phyloP scores from a whole-genome alignment of 345 rosid genomes.

The Abelmoschus esculentus region DNA sequence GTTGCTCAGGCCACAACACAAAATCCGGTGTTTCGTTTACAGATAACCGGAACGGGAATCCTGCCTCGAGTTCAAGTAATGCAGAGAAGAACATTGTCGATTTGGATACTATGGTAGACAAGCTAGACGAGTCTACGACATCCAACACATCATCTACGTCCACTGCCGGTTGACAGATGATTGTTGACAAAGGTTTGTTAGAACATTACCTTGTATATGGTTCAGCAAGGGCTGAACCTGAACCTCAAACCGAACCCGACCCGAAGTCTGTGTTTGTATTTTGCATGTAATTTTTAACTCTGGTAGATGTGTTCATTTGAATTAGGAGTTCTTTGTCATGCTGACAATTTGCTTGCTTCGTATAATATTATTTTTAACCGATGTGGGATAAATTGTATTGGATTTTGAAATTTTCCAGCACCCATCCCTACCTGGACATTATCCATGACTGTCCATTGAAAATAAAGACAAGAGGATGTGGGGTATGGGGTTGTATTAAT shows the following conservation, averaged over 20 bases:
- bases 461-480: too few species aligned
- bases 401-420: too few species aligned
- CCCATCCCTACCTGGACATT: too few species aligned
- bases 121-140: conserved; percentile 14
- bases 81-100: conserved; percentile 23
- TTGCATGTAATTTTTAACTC: not conserved
- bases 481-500: too few species aligned
- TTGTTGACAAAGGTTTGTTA: conserved; percentile 10
- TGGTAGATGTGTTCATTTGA: conserved; percentile 8
- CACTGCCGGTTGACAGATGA: conserved; percentile 16
- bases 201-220: conserved; percentile 18
- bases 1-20: conserved; percentile 23
- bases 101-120: conserved; percentile 25
- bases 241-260: conserved; percentile 36
- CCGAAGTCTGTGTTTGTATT: conserved; percentile 19
- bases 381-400: too few species aligned
- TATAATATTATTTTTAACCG: too few species aligned
- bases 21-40: conserved; percentile 36
- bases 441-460: too few species aligned
- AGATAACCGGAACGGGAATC: conserved; percentile 37
- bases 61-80: conserved; percentile 25
- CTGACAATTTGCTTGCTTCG: not conserved
- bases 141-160: conserved; percentile 14
- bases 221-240: conserved; percentile 72
- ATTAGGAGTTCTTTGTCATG: not conserved